phyloP scores from a whole-genome alignment of 805 yeast species.

The Ogataea trehalophila region DNA sequence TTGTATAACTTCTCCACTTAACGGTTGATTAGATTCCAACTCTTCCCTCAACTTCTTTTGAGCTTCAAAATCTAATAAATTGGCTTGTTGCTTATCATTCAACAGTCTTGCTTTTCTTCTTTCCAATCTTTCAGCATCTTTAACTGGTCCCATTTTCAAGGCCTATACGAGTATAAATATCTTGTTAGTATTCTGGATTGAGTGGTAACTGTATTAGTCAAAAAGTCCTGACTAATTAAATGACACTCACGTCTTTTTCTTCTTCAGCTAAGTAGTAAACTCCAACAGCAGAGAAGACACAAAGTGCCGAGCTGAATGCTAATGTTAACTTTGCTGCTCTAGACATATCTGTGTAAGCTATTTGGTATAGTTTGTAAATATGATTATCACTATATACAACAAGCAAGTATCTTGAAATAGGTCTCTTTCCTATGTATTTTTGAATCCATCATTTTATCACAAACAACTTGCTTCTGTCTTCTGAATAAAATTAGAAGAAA shows the following conservation, averaged over 20 bases:
- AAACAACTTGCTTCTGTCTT: too few relatives aligned
- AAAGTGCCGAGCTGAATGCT: constrained; percentile 49
- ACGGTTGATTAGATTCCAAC: constrained; percentile 58
- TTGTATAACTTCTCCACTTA: constrained; percentile 46
- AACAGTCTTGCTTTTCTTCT: constrained; percentile 35
- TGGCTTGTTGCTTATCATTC: constrained; percentile 41
- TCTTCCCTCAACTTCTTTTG: constrained; percentile 58
- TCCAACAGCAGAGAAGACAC: constrained; percentile 57
- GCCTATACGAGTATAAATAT: constrained; percentile 33
- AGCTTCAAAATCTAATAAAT: constrained; percentile 59
- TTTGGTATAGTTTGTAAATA: neutral
- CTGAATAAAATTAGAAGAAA: too few relatives aligned
- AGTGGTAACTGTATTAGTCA: neutral
- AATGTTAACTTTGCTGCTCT: constrained; percentile 75
- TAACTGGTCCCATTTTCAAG: constrained; percentile 77
- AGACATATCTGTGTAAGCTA: constrained; percentile 49
- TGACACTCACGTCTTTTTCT: constrained; percentile 52
- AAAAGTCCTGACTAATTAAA: too few relatives aligned
- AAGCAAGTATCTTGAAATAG: too few relatives aligned
- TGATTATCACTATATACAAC: too few relatives aligned
- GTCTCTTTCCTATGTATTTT: too few relatives aligned
- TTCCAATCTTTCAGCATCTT: constrained; percentile 66
- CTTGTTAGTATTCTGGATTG: constrained; percentile 1
- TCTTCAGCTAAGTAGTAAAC: constrained; percentile 66
- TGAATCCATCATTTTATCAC: too few relatives aligned